Percentiles rank a stretch among this genome's conserved stretches.
These are phyloP conservation scores for Verticillium nonalfalfae DNA, from an alignment of 2,329 filamentous ascomycete species.

Conservation along the genomic window DNA sequence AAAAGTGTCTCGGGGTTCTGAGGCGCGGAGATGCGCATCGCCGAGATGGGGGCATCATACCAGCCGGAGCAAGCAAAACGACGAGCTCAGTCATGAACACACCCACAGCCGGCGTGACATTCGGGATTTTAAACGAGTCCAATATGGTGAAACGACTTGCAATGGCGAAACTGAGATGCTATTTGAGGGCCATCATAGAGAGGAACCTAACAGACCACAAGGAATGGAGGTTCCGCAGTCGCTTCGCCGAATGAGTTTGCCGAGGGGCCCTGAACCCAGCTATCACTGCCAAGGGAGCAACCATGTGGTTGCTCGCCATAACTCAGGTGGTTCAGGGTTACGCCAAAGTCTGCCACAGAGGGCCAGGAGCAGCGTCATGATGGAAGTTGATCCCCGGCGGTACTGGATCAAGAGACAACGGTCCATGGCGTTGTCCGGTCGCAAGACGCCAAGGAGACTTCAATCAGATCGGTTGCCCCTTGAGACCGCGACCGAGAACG, in stretches of 20 bases:
- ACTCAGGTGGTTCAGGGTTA: background rate
- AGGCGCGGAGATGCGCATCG: background rate
- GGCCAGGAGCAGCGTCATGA: background rate
- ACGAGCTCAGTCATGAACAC: background rate
- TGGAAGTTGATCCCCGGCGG: constrained; percentile 6
- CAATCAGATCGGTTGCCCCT: constrained; percentile 17
- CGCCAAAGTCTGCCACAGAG: background rate
- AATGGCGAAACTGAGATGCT: background rate
- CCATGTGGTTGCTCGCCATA: background rate
- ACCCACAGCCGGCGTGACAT: background rate
- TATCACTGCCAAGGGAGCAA: background rate
- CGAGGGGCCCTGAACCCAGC: background rate
- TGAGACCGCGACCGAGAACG: constrained; percentile 11
- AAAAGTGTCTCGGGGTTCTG: background rate
- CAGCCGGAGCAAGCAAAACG: background rate
- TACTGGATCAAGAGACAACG: constrained; percentile 14
- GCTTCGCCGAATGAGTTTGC: background rate
- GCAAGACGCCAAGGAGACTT: constrained; percentile 11
- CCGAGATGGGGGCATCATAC: background rate
- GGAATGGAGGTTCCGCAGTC: background rate
- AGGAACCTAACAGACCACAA: background rate
- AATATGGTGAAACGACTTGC: background rate
- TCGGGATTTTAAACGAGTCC: background rate
- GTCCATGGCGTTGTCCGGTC: constrained; percentile 8
- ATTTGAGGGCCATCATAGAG: too few relatives aligned